phyloP scores from a whole-genome alignment of 2,329 filamentous ascomycete genomes.

The Fusarium albidum region DNA sequence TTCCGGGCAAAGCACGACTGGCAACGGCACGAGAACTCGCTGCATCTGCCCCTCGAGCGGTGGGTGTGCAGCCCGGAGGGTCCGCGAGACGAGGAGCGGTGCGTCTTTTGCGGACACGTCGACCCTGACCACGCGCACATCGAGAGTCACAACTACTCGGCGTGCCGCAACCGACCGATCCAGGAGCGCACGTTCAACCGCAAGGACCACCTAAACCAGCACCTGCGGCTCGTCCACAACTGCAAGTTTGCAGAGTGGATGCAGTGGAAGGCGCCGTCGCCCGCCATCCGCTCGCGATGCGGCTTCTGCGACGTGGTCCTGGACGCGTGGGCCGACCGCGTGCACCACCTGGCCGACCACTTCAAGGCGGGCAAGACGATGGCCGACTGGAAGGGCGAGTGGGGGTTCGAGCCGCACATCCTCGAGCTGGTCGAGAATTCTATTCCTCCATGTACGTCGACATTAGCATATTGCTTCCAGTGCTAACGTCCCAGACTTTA shows the following conservation, averaged over 20 bases:
- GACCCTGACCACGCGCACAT: slow-evolving; percentile 46
- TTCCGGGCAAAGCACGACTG: slow-evolving; percentile 56
- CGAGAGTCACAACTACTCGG: slow-evolving; percentile 47
- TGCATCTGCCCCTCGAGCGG: slow-evolving; percentile 53
- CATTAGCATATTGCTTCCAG: fast-evolving
- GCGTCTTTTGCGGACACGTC: slow-evolving; percentile 48
- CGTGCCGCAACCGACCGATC: slow-evolving; percentile 58
- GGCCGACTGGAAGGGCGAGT: slow-evolving; percentile 53
- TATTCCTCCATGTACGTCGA: slow-evolving; percentile 49
- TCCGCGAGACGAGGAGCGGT: slow-evolving; percentile 44
- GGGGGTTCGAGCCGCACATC: slow-evolving; percentile 51
- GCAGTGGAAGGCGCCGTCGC: slow-evolving; percentile 49
- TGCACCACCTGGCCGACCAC: slow-evolving; percentile 51
- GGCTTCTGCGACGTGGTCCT: slow-evolving; percentile 50
- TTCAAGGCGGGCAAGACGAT: slow-evolving; percentile 52
- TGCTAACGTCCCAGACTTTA: slow-evolving; percentile 27
- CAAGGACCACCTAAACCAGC: slow-evolving; percentile 54
- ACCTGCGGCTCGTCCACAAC: slow-evolving; percentile 51
- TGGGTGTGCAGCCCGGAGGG: slow-evolving; percentile 54
- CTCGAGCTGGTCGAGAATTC: slow-evolving; percentile 50
- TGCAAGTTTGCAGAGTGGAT: slow-evolving; percentile 45
- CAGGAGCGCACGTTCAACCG: slow-evolving; percentile 55
- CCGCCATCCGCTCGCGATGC: slow-evolving; percentile 48
- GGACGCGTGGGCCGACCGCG: slow-evolving; percentile 47
- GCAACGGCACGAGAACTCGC: slow-evolving; percentile 58